Conservation (phyloP, 768 basidiomycete genomes). For the Lactarius sp. region DNA sequence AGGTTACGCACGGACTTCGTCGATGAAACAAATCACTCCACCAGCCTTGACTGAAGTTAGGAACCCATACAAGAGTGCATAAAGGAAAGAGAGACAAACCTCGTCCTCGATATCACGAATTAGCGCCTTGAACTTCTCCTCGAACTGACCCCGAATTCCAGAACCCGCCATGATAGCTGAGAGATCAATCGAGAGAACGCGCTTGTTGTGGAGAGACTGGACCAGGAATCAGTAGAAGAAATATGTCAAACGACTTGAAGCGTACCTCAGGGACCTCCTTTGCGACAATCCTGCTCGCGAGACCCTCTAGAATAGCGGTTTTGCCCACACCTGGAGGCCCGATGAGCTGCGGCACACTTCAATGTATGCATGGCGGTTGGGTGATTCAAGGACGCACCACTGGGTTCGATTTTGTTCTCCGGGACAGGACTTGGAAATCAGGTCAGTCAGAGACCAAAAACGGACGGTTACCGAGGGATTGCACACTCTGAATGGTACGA, state of each 20-base stretch:
- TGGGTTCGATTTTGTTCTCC: slow-evolving; percentile 89
- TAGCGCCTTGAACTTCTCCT: slow-evolving; percentile 88
- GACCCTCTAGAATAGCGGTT: slow-evolving; percentile 86
- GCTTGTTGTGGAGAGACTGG: slow-evolving; percentile 80
- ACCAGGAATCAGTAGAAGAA: neutral
- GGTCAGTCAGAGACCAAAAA: neutral
- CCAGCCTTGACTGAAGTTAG: slow-evolving; percentile 42
- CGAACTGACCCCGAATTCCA: slow-evolving; percentile 88
- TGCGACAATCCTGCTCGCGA: slow-evolving; percentile 80
- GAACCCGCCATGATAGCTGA: slow-evolving; percentile 84
- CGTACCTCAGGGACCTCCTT: slow-evolving; percentile 87
- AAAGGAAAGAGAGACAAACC: slow-evolving; percentile 35
- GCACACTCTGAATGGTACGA: slow-evolving; percentile 83
- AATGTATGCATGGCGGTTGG: neutral
- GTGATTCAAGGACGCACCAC: slow-evolving; percentile 47
- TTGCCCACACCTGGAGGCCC: slow-evolving; percentile 90
- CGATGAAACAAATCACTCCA: slow-evolving; percentile 88
- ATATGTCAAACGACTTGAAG: neutral
- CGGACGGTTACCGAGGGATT: neutral
- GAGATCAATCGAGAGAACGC: slow-evolving; percentile 84
- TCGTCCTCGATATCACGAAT: slow-evolving; percentile 88
- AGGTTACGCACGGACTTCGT: slow-evolving; percentile 76
- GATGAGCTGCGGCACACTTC: slow-evolving; percentile 47
- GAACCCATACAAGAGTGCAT: slow-evolving; percentile 25
- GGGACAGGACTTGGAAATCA: slow-evolving; percentile 59